Evolutionary conservation across 495 filamentous ascomycete species (phyloP).

Genomic region (Hyaloscypha hepaticicola): DNA sequence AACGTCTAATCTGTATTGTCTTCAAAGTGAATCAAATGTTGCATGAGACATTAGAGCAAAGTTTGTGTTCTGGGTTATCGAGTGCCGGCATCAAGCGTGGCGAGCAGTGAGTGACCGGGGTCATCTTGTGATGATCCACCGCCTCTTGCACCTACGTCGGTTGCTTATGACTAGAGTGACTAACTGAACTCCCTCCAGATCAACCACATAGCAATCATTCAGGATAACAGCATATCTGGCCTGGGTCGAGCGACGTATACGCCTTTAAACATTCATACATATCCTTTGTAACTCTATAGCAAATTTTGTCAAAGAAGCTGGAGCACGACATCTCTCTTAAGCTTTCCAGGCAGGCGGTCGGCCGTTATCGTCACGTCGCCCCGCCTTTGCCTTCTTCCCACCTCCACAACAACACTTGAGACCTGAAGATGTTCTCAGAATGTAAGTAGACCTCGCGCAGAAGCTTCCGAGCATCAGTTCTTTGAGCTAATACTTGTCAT

Average conservation of each 20-base stretch:
- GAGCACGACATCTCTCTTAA: conserved; percentile 1
- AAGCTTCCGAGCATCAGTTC: not conserved
- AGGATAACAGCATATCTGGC: not conserved
- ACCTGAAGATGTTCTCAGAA: conserved; percentile 84
- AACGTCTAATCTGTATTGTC: not conserved
- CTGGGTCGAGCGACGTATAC: not conserved
- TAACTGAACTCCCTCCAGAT: not conserved
- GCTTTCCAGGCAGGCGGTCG: not conserved
- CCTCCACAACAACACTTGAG: conserved; percentile 6
- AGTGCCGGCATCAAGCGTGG: not conserved
- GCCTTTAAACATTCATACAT: not conserved
- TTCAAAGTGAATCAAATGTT: not conserved
- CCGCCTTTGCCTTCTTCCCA: not conserved
- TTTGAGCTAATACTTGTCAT: not conserved
- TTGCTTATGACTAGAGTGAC: not conserved
- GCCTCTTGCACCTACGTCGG: not conserved
- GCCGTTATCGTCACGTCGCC: conserved; percentile 15
- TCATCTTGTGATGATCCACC: too few species aligned
- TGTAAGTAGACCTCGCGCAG: conserved; percentile 59
- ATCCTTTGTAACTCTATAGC: not conserved
- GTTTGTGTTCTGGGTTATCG: not conserved
- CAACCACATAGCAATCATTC: not conserved
- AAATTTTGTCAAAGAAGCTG: not conserved
- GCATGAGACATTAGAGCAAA: not conserved
- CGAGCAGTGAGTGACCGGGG: not conserved